These are phyloP conservation scores for Mycena vitilis DNA, from an alignment of 768 basidiomycete genomes.

Conservation along the genomic window DNA sequence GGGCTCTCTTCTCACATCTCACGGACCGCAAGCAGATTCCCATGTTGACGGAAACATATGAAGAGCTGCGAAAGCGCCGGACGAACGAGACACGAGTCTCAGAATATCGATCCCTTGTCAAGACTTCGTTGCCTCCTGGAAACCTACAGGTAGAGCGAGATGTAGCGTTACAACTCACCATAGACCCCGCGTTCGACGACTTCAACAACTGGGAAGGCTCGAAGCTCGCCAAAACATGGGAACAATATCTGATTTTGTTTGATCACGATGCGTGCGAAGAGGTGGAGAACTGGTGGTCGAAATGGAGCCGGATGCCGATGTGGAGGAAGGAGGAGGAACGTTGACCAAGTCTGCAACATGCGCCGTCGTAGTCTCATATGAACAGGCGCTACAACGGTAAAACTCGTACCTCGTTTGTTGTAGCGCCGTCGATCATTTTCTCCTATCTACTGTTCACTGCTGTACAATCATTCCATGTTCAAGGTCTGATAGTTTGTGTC, in stretches of 20 bases:
- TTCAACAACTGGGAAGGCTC: slow-evolving; percentile 27
- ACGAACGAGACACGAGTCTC: slow-evolving; percentile 12
- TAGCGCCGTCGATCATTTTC: no score
- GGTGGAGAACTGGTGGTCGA: slow-evolving; percentile 33
- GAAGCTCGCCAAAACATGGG: slow-evolving; percentile 18
- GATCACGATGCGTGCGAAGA: slow-evolving; percentile 25
- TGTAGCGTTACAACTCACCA: slow-evolving; percentile 15
- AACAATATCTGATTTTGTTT: slow-evolving; percentile 18
- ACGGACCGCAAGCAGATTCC: slow-evolving; percentile 51
- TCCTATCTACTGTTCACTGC: no score
- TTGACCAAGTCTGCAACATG: no score
- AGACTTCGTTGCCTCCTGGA: slow-evolving; percentile 26
- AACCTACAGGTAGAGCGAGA: slow-evolving; percentile 19
- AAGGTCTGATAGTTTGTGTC: no score
- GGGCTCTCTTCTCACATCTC: slow-evolving; percentile 59
- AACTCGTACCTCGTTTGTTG: no score
- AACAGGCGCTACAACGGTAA: no score
- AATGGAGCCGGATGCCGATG: slow-evolving; percentile 13
- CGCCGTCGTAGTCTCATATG: no score
- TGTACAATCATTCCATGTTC: no score
- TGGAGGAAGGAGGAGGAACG: no score
- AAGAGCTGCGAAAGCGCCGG: slow-evolving; percentile 58
- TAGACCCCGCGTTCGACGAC: slow-evolving; percentile 15
- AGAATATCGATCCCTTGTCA: slow-evolving; percentile 24
- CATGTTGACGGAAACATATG: slow-evolving; percentile 58